These are phyloP conservation scores for Diaporthe citrichinensis DNA, from an alignment of 2,329 filamentous ascomycete genomes.

Conservation along the genomic window DNA sequence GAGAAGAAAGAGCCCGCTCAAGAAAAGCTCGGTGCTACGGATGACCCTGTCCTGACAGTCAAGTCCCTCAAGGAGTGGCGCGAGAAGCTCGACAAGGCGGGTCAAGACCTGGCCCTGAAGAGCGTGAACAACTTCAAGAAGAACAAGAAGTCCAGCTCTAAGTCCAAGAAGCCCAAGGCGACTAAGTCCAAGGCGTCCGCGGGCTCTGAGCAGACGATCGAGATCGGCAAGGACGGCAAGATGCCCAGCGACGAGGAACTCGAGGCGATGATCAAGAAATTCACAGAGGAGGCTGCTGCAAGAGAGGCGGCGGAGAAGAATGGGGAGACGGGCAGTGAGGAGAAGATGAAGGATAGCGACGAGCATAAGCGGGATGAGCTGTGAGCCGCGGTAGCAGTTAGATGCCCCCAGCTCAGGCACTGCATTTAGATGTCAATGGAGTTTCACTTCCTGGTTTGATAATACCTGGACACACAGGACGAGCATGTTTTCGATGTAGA, in stretches of 20 bases:
- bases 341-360: constrained; percentile 46
- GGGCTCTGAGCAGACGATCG: constrained; percentile 55
- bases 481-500: background rate
- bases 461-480: background rate
- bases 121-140: constrained; percentile 71
- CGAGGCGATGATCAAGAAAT: constrained; percentile 67
- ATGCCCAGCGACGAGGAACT: constrained; percentile 60
- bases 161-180: constrained; percentile 61
- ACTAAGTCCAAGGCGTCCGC: constrained; percentile 50
- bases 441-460: constrained; percentile 11
- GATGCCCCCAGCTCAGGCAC: constrained; percentile 8
- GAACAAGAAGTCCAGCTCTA: constrained; percentile 56
- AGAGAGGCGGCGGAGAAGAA: constrained; percentile 40
- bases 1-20: constrained; percentile 79
- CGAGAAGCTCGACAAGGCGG: constrained; percentile 78
- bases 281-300: constrained; percentile 50
- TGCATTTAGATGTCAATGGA: constrained; percentile 41
- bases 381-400: constrained; percentile 40
- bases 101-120: constrained; percentile 79
- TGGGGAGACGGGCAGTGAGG: constrained; percentile 42
- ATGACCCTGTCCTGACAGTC: constrained; percentile 81
- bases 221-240: constrained; percentile 59
- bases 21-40: constrained; percentile 75
- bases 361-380: constrained; percentile 52
- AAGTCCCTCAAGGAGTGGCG: constrained; percentile 80